Evolutionary conservation across 2,329 filamentous ascomycete species (phyloP).

Genomic region (Aspergillus unguis): DNA sequence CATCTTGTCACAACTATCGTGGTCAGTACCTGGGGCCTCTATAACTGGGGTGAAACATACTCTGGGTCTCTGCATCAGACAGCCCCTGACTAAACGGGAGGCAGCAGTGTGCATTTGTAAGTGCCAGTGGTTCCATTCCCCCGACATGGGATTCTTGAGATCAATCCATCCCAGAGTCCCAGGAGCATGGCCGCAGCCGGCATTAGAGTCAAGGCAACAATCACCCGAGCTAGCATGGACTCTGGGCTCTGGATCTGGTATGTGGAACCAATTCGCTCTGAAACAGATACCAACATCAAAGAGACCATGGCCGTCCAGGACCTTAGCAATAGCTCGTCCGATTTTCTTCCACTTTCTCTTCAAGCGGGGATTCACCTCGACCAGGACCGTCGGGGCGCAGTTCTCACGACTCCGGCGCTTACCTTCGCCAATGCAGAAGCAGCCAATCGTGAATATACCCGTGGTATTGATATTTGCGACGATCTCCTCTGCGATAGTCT

Average conservation of each 20-base stretch:
- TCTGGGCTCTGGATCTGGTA: background rate
- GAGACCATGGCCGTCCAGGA: background rate
- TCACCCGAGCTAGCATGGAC: background rate
- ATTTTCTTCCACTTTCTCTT: background rate
- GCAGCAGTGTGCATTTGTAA: slow-evolving; percentile 1
- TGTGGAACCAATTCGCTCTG: background rate
- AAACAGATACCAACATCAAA: background rate
- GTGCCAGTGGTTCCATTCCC: background rate
- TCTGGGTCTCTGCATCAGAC: background rate
- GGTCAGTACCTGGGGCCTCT: background rate
- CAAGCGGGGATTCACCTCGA: background rate
- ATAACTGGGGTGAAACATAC: background rate
- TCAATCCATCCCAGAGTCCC: slow-evolving; percentile 2
- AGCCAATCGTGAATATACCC: slow-evolving; percentile 1
- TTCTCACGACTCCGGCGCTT: background rate
- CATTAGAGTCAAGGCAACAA: background rate
- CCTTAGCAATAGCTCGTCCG: background rate
- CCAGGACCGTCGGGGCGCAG: background rate
- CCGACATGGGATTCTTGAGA: background rate
- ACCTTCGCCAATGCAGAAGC: background rate
- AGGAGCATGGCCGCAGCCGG: background rate
- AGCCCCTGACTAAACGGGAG: background rate
- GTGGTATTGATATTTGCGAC: background rate
- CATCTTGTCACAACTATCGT: background rate
- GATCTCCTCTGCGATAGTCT: background rate